These are phyloP conservation scores for Cadophora gregata DNA, from an alignment of 2,329 filamentous ascomycete genomes.

Conservation along the genomic window DNA sequence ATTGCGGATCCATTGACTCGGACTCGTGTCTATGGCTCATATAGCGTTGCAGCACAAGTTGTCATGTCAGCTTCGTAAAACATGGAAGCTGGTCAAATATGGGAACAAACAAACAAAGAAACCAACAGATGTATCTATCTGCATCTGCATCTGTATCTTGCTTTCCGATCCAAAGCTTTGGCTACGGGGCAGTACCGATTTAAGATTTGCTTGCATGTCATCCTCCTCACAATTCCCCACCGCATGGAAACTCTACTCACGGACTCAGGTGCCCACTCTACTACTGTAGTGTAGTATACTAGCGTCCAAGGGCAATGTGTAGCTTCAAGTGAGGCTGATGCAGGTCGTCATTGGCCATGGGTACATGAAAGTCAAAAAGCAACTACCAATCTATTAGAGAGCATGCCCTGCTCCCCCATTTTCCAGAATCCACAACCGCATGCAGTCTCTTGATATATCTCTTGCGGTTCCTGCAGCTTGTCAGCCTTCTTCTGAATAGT, in stretches of 20 bases:
- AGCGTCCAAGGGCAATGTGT: conserved; percentile 5
- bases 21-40: not conserved
- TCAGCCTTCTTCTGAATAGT: not conserved
- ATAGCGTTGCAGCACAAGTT: not conserved
- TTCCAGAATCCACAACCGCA: not conserved
- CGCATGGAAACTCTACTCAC: conserved; percentile 8
- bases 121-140: not conserved
- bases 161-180: not conserved
- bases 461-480: conserved; percentile 8
- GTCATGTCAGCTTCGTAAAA: not conserved
- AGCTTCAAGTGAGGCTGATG: conserved; percentile 20
- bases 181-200: not conserved
- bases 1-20: not conserved
- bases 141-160: not conserved
- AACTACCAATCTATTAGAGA: conserved; percentile 8
- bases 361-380: conserved; percentile 3
- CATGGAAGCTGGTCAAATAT: not conserved
- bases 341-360: conserved; percentile 12
- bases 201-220: not conserved
- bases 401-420: not conserved
- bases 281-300: not conserved
- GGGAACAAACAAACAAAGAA: not conserved
- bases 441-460: not conserved
- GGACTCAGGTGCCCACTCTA: conserved; percentile 2
- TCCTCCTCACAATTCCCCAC: not conserved